Evolutionary conservation across 441 rosid genomes (phyloP), one percentile per base, ranked within the genome.

Genomic region (Mallotus japonicus): DNA sequence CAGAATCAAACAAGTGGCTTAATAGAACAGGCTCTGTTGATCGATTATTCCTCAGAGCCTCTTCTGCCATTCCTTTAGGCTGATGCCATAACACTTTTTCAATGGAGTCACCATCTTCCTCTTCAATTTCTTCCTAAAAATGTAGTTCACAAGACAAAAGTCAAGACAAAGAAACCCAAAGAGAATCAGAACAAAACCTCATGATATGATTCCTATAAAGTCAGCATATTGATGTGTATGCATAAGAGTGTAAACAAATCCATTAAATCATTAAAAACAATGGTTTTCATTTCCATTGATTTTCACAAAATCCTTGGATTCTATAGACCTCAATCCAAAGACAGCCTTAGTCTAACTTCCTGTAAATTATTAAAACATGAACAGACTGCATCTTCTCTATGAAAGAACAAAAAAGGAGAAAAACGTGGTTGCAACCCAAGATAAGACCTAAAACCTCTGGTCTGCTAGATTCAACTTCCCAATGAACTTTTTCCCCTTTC

Each of bases 71-170:
- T 79, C 97, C 92, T 82, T 77, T 96, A 47, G 90, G 95, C 83
- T 93, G 99, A 86, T 96, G 98, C 99, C 99, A 96, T 49, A 96
- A 85, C 75, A 96, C 97, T 82, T 88, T 90, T 83, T 96, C 99
- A 79, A 96, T 92, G 75, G 83, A 83, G 74, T 96, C 99, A 55
- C 92, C 88, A 84, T 93, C 99, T 81, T 92, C 98, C 81, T 90
- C 99, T 79, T 93, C 98, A 76, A 79, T 77, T 79, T 96, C 97
- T 84, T 93, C 99, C 99, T 96, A 81, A 17, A 69, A 62, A 80
- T 73, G 55, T 44, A 40, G 75, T 58, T 59, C 40, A 61, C 57
- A 62, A 42, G 24, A 40, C 51, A 53, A 72, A 32, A n/a, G 32
- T 53, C 16, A 8, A 62, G 22, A 70, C 44, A 50, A 44, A 62